Conservation (phyloP, 805 yeast genomes). For the Clavispora fructus region DNA sequence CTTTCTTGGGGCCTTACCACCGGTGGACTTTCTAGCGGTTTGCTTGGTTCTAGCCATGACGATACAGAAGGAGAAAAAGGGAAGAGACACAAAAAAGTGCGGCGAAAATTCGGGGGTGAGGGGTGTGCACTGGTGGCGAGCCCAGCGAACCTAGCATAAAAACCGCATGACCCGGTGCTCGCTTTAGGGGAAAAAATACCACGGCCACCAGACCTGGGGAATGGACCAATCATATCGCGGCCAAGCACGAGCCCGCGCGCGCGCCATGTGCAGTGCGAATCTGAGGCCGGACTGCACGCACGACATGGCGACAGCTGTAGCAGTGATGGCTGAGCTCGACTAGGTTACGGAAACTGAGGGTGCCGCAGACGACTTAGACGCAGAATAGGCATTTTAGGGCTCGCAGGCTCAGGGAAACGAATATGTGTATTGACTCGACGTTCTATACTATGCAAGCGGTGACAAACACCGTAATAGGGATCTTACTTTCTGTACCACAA, state of each 20-base stretch:
- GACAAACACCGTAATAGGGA: not conserved
- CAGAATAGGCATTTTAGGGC: no score
- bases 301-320: no score
- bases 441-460: constrained; percentile 12
- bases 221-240: constrained; percentile 2
- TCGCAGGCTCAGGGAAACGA: not conserved
- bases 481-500: constrained; percentile 69
- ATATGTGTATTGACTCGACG: not conserved
- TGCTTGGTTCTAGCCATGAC: constrained; percentile 44
- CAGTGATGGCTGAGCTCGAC: no score
- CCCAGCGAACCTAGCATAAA: not conserved
- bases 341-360: no score
- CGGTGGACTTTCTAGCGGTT: constrained; percentile 46
- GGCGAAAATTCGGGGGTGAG: not conserved
- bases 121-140: not conserved
- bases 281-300: not conserved
- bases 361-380: no score
- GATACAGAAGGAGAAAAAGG: not conserved
- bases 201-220: not conserved
- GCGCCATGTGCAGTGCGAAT: not conserved
- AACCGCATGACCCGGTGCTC: not conserved
- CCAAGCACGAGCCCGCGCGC: not conserved
- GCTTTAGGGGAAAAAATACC: not conserved
- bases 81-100: not conserved
- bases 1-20: constrained; percentile 47